Evolutionary conservation across 768 basidiomycete species (phyloP).

Genomic region (Suillus spraguei): DNA sequence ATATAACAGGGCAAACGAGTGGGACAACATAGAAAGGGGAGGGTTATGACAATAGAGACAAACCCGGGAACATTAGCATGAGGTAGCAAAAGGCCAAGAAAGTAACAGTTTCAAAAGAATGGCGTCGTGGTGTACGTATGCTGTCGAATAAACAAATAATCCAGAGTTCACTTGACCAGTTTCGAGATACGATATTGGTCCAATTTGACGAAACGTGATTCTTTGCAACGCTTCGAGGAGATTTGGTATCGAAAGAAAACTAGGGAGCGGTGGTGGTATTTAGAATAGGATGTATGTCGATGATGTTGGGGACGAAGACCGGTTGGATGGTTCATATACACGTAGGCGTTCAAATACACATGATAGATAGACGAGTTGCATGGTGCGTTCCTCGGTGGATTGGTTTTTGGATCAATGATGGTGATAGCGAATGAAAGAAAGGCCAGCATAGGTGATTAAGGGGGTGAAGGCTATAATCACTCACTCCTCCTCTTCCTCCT

Average conservation of each 20-base stretch:
- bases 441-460: neutral
- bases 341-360: neutral
- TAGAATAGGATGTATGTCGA: slow-evolving; percentile 13
- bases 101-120: slow-evolving; percentile 14
- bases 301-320: neutral
- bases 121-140: slow-evolving; percentile 9
- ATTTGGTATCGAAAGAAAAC: slow-evolving; percentile 12
- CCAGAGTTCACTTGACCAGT: slow-evolving; percentile 6
- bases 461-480: neutral
- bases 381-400: neutral
- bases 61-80: slow-evolving; percentile 30
- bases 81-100: slow-evolving; percentile 15
- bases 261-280: slow-evolving; percentile 1
- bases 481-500: slow-evolving; percentile 75
- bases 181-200: neutral
- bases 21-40: slow-evolving; percentile 32
- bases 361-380: neutral
- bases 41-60: slow-evolving; percentile 12
- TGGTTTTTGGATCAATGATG: neutral
- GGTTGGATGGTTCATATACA: slow-evolving; percentile 3
- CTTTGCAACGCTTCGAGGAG: neutral
- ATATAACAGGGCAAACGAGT: slow-evolving; percentile 16
- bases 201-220: neutral
- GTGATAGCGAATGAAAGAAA: neutral
- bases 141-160: slow-evolving; percentile 7